phyloP scores from a whole-genome alignment of 2,329 filamentous ascomycete species.

The Claviceps citrina region DNA sequence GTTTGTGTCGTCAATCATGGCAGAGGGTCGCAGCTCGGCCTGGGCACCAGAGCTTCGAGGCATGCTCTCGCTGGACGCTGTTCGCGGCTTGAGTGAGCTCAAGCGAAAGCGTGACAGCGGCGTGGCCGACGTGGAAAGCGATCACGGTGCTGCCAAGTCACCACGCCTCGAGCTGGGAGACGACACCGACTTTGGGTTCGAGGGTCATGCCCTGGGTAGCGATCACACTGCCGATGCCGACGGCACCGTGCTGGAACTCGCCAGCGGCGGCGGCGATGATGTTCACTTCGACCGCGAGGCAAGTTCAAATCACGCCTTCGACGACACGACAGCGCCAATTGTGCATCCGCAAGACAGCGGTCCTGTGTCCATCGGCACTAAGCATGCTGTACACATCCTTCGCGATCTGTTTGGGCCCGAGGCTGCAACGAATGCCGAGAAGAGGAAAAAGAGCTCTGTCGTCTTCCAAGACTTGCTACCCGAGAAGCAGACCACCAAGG shows the following conservation, averaged over 20 bases:
- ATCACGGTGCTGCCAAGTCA: conserved; percentile 49
- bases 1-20: conserved; percentile 77
- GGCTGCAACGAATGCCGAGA: conserved; percentile 50
- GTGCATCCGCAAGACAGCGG: conserved; percentile 73
- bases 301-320: conserved; percentile 47
- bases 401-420: conserved; percentile 72
- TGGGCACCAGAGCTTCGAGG: conserved; percentile 90
- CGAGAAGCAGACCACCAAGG: conserved; percentile 62
- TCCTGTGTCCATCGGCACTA: conserved; percentile 77
- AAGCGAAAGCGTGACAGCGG: conserved; percentile 91
- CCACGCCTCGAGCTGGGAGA: conserved; percentile 54
- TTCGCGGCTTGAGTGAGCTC: conserved; percentile 61
- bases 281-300: conserved; percentile 28
- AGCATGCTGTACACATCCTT: conserved; percentile 88
- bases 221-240: conserved; percentile 41
- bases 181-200: conserved; percentile 39
- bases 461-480: conserved; percentile 87
- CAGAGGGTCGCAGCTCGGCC: conserved; percentile 57
- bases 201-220: conserved; percentile 33
- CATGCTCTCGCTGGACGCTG: conserved; percentile 75
- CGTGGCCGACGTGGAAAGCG: conserved; percentile 61
- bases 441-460: conserved; percentile 61
- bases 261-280: conserved; percentile 32
- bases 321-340: conserved; percentile 61
- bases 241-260: conserved; percentile 49